Evolutionary conservation across 2,329 filamentous ascomycete species (phyloP).

Genomic region (Onygena corvina): DNA sequence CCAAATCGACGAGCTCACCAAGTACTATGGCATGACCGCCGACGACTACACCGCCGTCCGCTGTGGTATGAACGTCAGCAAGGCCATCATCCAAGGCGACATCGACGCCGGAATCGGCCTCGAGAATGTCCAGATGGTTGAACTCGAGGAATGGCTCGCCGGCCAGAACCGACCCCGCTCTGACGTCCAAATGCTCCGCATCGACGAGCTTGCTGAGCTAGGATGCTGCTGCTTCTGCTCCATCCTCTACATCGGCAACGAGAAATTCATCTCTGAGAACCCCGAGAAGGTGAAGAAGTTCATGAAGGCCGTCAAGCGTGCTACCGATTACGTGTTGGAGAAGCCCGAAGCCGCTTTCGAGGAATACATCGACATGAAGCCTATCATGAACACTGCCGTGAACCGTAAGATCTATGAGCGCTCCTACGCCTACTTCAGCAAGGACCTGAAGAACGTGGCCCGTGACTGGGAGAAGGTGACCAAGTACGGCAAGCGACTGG

Average conservation of each 20-base stretch:
- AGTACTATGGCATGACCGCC: constrained; percentile 62
- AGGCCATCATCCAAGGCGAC: constrained; percentile 58
- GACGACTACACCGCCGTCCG: constrained; percentile 63
- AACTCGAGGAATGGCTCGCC: constrained; percentile 63
- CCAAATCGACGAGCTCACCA: constrained; percentile 69
- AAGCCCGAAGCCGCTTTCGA: constrained; percentile 52
- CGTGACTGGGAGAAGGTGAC: constrained; percentile 71
- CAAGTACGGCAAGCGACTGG: constrained; percentile 60
- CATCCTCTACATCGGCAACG: constrained; percentile 70
- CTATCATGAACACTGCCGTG: constrained; percentile 53
- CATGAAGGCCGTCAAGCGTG: constrained; percentile 59
- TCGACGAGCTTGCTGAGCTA: constrained; percentile 65
- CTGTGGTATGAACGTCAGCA: constrained; percentile 70
- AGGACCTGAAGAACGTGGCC: constrained; percentile 59
- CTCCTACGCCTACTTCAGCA: constrained; percentile 63
- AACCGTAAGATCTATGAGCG: constrained; percentile 73
- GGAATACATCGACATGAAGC: constrained; percentile 61
- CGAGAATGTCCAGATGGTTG: constrained; percentile 75
- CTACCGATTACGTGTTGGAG: constrained; percentile 59
- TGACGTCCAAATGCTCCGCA: constrained; percentile 69
- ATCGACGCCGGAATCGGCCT: constrained; percentile 67
- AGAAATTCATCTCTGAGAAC: constrained; percentile 54
- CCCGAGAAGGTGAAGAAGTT: constrained; percentile 56
- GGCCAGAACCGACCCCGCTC: constrained; percentile 48
- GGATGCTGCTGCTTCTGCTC: constrained; percentile 78